Evolutionary conservation across 768 basidiomycete species (phyloP).

Genomic region (Paxillus ammoniavirescens): DNA sequence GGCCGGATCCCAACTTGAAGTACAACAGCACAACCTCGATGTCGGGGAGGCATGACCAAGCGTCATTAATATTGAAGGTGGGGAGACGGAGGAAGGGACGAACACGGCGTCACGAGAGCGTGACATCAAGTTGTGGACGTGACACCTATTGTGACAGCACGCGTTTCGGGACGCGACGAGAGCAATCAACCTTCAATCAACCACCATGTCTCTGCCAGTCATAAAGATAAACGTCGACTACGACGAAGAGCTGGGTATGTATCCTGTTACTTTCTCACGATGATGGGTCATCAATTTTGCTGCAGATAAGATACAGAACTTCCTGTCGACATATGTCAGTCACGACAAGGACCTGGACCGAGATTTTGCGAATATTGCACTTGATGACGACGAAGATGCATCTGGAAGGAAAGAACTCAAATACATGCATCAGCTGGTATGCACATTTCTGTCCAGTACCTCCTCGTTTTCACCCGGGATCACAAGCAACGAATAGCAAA

Average conservation of each 20-base stretch:
- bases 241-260: constrained; percentile 66
- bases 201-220: constrained; percentile 65
- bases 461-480: constrained; percentile 19
- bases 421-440: constrained; percentile 83
- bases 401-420: constrained; percentile 50
- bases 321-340: constrained; percentile 67
- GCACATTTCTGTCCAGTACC: constrained; percentile 29
- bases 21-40: no score
- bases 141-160: constrained; percentile 27
- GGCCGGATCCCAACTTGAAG: no score
- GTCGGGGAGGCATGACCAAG: no score
- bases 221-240: constrained; percentile 64
- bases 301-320: constrained; percentile 65
- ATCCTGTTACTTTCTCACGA: neutral
- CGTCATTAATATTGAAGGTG: no score
- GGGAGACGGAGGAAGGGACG: no score
- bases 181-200: neutral
- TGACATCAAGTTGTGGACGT: neutral
- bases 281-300: constrained; percentile 2
- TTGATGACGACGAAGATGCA: constrained; percentile 49
- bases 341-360: constrained; percentile 64
- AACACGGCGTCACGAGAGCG: no score
- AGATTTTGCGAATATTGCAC: constrained; percentile 69
- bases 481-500: constrained; percentile 88
- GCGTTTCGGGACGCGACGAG: constrained; percentile 22